Conservation (phyloP, 805 yeast genomes). For the Brettanomyces naardenensis region DNA sequence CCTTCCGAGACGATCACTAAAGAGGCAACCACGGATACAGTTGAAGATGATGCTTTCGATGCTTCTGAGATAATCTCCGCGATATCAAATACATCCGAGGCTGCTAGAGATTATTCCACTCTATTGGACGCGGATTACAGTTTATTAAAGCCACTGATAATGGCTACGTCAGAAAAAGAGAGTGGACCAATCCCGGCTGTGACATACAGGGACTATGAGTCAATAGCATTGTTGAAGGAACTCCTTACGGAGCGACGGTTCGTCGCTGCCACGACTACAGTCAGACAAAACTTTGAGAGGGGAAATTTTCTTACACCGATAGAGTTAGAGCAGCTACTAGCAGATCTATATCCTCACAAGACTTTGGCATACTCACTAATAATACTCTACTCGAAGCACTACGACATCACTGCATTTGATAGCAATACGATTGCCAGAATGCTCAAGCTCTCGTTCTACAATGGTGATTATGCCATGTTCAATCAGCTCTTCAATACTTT, state of each 20-base stretch:
- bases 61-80: not conserved
- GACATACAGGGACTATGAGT: not conserved
- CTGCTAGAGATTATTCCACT: not conserved
- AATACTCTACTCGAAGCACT: constrained; percentile 11
- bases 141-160: no score
- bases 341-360: constrained; percentile 8
- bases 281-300: constrained; percentile 3
- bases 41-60: not conserved
- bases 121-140: no score
- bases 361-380: constrained; percentile 15
- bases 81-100: not conserved
- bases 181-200: no score
- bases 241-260: not conserved
- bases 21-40: constrained; percentile 2
- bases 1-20: not conserved
- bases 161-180: no score
- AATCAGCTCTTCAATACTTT: constrained; percentile 15
- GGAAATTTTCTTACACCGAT: constrained; percentile 12
- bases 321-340: constrained; percentile 20
- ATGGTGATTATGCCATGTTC: constrained; percentile 18
- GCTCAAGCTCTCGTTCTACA: constrained; percentile 12
- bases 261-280: not conserved
- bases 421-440: constrained; percentile 11
- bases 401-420: constrained; percentile 12
- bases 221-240: not conserved